Evolutionary conservation across 1,284 basidiomycete species (phyloP).

Genomic region (Coniferiporia weirii): DNA sequence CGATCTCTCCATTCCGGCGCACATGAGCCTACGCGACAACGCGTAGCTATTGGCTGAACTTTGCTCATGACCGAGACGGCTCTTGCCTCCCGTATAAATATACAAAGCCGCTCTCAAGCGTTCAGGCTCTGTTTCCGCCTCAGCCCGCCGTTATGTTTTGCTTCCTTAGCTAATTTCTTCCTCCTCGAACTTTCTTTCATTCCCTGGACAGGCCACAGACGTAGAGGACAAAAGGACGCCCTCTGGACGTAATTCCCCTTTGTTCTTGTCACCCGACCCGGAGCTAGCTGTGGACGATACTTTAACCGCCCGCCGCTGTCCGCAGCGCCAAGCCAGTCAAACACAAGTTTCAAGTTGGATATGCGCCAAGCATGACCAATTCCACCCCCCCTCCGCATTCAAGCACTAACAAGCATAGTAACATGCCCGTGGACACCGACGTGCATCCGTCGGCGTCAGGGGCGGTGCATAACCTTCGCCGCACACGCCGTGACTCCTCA

Average conservation of each 20-base stretch:
- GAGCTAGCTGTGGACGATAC: neutral
- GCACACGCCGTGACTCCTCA: neutral
- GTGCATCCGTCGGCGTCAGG: neutral
- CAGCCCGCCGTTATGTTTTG: neutral
- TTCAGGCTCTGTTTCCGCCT: neutral
- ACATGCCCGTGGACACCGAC: neutral
- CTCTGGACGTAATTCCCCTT: neutral
- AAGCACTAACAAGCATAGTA: neutral
- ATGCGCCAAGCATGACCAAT: neutral
- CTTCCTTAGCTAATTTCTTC: neutral
- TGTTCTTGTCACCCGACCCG: neutral
- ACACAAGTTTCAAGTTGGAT: neutral
- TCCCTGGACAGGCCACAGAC: neutral
- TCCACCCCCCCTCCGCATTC: neutral
- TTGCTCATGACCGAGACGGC: neutral
- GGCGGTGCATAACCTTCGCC: neutral
- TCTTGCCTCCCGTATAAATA: neutral
- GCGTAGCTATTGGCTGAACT: constrained; percentile 1
- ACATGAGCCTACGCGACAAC: neutral
- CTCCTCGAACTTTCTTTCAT: neutral
- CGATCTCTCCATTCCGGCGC: neutral
- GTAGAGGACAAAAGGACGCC: neutral
- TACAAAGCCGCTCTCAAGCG: neutral
- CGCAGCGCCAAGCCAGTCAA: neutral
- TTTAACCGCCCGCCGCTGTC: neutral